phyloP scores from a whole-genome alignment of 2,329 filamentous ascomycete species.

The Trichoderma lentiforme region DNA sequence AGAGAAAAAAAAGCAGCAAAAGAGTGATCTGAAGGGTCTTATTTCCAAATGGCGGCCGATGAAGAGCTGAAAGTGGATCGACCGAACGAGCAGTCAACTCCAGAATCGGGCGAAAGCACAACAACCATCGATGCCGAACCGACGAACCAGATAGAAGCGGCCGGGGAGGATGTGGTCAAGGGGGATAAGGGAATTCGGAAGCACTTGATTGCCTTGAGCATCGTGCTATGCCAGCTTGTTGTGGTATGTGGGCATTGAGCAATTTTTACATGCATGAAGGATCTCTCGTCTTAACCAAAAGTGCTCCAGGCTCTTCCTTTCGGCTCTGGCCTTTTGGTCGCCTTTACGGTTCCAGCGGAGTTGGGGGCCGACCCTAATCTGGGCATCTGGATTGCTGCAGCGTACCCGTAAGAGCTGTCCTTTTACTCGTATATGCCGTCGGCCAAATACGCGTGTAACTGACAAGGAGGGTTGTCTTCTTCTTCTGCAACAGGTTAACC shows the following conservation, averaged over 20 bases:
- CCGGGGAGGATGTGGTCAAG: background rate
- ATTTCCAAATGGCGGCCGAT: background rate
- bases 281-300: background rate
- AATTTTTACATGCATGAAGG: background rate
- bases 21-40: background rate
- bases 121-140: slow-evolving; percentile 7
- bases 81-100: background rate
- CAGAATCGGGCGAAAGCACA: background rate
- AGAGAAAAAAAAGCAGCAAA: background rate
- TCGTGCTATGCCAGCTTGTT: slow-evolving; percentile 11
- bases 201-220: slow-evolving; percentile 1
- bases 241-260: background rate
- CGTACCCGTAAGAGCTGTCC: background rate
- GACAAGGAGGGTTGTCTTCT: background rate
- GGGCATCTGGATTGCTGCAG: slow-evolving; percentile 9
- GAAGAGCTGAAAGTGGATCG: background rate
- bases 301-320: slow-evolving; percentile 1
- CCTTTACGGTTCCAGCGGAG: background rate
- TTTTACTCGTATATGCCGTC: background rate
- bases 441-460: background rate
- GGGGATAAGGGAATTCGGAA: background rate
- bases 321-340: slow-evolving; percentile 5
- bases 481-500: background rate
- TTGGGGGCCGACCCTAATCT: background rate
- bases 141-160: background rate